Evolutionary conservation across 345 rosid species (phyloP).

Genomic region (Trapa bicornis): DNA sequence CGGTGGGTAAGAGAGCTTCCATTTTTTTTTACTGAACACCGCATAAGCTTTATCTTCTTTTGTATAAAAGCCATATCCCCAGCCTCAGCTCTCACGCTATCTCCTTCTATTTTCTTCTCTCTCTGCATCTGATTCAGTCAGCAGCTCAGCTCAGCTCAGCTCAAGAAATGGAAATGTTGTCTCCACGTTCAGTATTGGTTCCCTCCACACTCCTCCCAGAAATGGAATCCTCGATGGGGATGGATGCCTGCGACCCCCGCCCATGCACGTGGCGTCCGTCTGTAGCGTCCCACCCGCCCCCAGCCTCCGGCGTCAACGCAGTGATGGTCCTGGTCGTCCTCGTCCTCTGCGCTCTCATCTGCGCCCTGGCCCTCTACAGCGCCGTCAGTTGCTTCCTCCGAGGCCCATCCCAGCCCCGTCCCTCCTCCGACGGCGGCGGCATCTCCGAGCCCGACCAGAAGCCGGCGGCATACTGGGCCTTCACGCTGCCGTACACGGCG

Average conservation of each 20-base stretch:
- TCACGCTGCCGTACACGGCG: slow-evolving; percentile 24
- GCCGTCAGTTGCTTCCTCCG: slow-evolving; percentile 58
- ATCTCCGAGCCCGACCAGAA: slow-evolving; percentile 12
- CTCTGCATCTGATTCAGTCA: no score
- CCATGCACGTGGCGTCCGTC: slow-evolving; percentile 34
- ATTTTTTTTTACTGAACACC: no score
- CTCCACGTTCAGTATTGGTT: slow-evolving; percentile 1
- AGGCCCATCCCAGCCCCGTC: slow-evolving; percentile 3
- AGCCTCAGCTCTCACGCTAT: no score
- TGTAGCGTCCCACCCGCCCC: slow-evolving; percentile 1
- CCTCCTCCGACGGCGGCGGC: neutral
- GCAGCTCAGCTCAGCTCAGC: neutral
- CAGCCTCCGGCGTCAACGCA: slow-evolving; percentile 40
- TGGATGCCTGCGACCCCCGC: slow-evolving; percentile 13
- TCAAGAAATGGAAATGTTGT: slow-evolving; percentile 5
- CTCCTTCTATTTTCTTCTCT: no score
- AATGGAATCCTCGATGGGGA: slow-evolving; percentile 8
- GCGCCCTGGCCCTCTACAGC: slow-evolving; percentile 42
- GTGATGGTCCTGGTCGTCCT: slow-evolving; percentile 38
- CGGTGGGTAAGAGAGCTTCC: no score
- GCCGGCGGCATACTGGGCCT: slow-evolving; percentile 8
- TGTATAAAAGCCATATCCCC: no score
- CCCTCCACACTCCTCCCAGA: slow-evolving; percentile 5
- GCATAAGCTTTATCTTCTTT: no score
- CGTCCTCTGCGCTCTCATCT: slow-evolving; percentile 43